These are phyloP conservation scores for Saksenaea oblongispora DNA, from an alignment of 371 early-diverging fungal species.

Conservation along the genomic window DNA sequence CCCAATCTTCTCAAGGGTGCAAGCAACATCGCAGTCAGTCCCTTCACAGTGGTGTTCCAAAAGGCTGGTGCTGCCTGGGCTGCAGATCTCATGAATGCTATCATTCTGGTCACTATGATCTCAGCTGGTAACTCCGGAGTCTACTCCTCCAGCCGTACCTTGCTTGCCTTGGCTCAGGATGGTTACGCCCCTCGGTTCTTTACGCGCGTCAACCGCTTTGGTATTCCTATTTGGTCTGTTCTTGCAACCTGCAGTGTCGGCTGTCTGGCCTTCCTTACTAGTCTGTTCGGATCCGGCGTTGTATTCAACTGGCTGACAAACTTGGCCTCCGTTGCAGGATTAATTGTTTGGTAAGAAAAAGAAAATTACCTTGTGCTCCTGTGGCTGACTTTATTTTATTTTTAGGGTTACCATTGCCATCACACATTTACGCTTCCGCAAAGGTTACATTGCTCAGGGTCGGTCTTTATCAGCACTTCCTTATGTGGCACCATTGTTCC, in stretches of 20 bases:
- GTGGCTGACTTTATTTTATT: too few species aligned
- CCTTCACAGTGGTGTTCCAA: slow-evolving; percentile 75
- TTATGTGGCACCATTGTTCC: slow-evolving; percentile 73
- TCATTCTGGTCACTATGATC: slow-evolving; percentile 72
- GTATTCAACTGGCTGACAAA: slow-evolving; percentile 77
- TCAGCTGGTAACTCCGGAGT: slow-evolving; percentile 83
- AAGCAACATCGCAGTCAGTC: slow-evolving; percentile 54
- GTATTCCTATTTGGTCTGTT: slow-evolving; percentile 68
- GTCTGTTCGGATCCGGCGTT: slow-evolving; percentile 59
- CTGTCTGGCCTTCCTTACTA: slow-evolving; percentile 60
- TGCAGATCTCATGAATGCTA: slow-evolving; percentile 78
- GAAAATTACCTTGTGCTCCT: too few species aligned
- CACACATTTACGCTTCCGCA: slow-evolving; percentile 84
- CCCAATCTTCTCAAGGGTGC: slow-evolving; percentile 49
- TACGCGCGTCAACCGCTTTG: slow-evolving; percentile 54
- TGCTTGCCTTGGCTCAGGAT: slow-evolving; percentile 69
- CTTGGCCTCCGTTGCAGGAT: slow-evolving; percentile 75
- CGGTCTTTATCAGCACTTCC: slow-evolving; percentile 66
- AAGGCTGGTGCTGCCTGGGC: slow-evolving; percentile 69
- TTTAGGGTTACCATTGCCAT: slow-evolving; percentile 62
- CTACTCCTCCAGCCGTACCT: slow-evolving; percentile 74
- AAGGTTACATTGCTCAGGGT: slow-evolving; percentile 76
- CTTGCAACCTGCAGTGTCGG: slow-evolving; percentile 60
- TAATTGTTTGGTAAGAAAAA: slow-evolving; percentile 68
- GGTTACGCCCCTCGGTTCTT: slow-evolving; percentile 72